Percentiles rank a stretch among this genome's conserved stretches.
These are phyloP conservation scores for Xylaria sp. DNA, from an alignment of 2,329 filamentous ascomycete genomes.

Conservation along the genomic window DNA sequence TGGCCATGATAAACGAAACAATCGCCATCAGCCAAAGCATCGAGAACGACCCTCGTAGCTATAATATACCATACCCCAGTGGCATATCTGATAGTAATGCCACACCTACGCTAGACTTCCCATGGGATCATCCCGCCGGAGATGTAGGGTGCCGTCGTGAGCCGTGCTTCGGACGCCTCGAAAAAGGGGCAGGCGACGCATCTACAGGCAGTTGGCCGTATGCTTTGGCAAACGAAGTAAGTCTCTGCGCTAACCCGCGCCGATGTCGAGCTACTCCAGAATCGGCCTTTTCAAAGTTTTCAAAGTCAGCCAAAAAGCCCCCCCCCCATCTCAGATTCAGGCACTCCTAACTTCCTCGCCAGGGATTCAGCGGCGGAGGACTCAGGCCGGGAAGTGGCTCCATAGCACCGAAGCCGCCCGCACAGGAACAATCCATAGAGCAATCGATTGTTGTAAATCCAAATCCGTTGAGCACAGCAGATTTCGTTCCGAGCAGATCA, in stretches of 20 bases:
- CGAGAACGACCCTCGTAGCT: background rate
- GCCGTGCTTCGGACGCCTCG: background rate
- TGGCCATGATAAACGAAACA: constrained; percentile 25
- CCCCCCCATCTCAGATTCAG: background rate
- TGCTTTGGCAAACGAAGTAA: constrained; percentile 16
- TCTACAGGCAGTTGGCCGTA: background rate
- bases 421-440: background rate
- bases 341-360: background rate
- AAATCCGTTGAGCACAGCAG: background rate
- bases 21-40: constrained; percentile 10
- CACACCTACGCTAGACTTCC: constrained; percentile 15
- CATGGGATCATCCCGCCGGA: constrained; percentile 12
- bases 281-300: background rate
- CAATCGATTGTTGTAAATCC: background rate
- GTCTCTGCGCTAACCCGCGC: background rate
- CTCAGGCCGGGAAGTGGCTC: background rate
- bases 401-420: background rate
- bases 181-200: background rate
- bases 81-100: constrained; percentile 2
- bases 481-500: background rate
- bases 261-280: background rate
- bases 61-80: background rate
- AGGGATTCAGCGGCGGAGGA: constrained; percentile 12
- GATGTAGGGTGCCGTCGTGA: constrained; percentile 7
- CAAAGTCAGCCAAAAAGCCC: background rate